Evolutionary conservation across 768 basidiomycete genomes (phyloP), one percentile per base, ranked within the genome.

Genomic region (Rhodotorula paludigena): DNA sequence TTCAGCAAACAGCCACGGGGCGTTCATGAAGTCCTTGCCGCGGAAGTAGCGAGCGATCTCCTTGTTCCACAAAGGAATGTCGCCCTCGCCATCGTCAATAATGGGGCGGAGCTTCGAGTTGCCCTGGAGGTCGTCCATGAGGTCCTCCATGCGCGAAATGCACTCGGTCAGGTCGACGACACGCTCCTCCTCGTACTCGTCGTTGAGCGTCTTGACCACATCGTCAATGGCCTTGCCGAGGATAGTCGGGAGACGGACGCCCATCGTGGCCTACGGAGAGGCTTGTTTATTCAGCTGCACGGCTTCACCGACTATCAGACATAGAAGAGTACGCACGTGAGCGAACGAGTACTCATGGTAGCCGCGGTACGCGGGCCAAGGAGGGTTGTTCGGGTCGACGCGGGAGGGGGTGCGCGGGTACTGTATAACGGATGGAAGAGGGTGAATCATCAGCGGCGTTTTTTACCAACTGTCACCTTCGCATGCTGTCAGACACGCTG

Each of bases 151-250:
- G 69, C 93, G 84, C 70, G 91, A 86, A 69, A 94, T 89, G 78
- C 89, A 92, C 64, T 84, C 81, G 69, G 86, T 85, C 68, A 97
- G 86, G 78, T 97, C 93, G 66, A 88, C 80, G 73, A 96, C 84
- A 52, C 81, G 82, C 69, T 96, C 91, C 77, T 94, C 92, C 32
- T 84, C 81, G 48, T 85, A 88, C 78, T 80, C 78, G 71, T 87
- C 86, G 79, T 96, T 94, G 73, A 96, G 84, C 35, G 92, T 96
- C 74, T 86, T 85, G 60, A 88, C 88, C 15, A 87, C 82, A 76
- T 97, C 93, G 75, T 93, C 92, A 74, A 96, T 92, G 20, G 89
- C 93, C 80, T 96, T 97, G 71, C 91, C 90, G 55, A 96, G 82
- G 71, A 97, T 97, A 47, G 93, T 94, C 4, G 93, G 93, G 33